Conservation (phyloP, 495 filamentous ascomycete species). For the Choiromyces venosus region DNA sequence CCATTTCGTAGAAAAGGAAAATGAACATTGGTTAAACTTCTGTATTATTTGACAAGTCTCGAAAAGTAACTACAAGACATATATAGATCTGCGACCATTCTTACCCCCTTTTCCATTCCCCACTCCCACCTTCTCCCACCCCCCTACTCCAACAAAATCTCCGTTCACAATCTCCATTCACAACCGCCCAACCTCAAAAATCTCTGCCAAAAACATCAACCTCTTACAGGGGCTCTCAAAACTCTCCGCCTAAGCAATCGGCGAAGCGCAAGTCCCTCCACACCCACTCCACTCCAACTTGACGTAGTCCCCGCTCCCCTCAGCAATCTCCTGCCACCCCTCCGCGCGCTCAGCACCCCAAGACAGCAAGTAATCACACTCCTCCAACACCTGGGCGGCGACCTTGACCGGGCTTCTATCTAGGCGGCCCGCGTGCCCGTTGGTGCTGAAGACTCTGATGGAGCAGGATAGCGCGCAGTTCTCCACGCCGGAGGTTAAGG, state of each 20-base stretch:
- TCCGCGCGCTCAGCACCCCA: not conserved
- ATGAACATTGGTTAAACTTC: not conserved
- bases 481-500: not conserved
- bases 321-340: not conserved
- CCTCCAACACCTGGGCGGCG: not conserved
- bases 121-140: too few species aligned
- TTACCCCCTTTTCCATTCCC: not conserved
- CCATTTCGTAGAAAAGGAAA: not conserved
- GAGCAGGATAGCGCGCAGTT: not conserved
- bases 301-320: not conserved
- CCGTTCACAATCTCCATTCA: too few species aligned
- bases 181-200: not conserved
- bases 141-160: not conserved
- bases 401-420: not conserved
- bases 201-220: not conserved
- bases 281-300: not conserved
- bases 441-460: not conserved
- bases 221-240: too few species aligned
- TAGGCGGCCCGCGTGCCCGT: too few species aligned
- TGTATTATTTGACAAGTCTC: not conserved
- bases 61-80: not conserved
- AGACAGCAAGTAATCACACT: not conserved
- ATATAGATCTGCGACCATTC: not conserved
- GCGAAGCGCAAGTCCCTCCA: not conserved
- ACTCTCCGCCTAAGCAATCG: not conserved